These are phyloP conservation scores for Umbellularia californica DNA, from an alignment of 164 flowering plant genomes.

Conservation along the genomic window DNA sequence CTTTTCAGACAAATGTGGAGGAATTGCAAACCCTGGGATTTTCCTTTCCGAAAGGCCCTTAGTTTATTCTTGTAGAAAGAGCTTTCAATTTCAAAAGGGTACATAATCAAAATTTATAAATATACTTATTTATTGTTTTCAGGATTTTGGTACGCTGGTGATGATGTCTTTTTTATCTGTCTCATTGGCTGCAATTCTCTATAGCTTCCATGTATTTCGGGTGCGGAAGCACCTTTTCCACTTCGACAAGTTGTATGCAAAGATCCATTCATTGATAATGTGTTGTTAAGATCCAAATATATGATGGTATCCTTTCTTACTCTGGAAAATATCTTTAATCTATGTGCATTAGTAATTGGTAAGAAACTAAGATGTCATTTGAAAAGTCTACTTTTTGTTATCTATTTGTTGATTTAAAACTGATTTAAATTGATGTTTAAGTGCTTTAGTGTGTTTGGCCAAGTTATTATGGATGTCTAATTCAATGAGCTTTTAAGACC, in stretches of 20 bases:
- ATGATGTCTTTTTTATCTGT: conserved; percentile 47
- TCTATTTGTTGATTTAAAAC: no score
- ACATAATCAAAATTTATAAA: neutral
- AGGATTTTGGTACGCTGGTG: conserved; percentile 56
- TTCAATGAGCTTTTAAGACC: no score
- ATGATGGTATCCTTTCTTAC: neutral
- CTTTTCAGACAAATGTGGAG: no score
- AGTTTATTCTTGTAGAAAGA: no score
- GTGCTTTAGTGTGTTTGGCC: no score
- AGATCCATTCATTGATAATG: conserved; percentile 4
- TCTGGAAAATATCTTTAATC: neutral
- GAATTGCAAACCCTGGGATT: neutral
- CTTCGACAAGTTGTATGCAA: conserved; percentile 36
- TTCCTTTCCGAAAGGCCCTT: neutral
- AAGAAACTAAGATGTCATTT: no score
- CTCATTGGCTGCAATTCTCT: conserved; percentile 46
- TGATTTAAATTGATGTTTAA: no score
- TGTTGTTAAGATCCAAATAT: neutral
- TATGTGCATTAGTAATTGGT: neutral
- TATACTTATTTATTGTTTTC: neutral
- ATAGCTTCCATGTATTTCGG: conserved; percentile 41
- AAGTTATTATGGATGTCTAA: no score
- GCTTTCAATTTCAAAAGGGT: no score
- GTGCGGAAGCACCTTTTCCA: conserved; percentile 65
- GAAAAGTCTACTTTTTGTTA: no score